Evolutionary conservation across 139 green algal species (phyloP), one percentile per base, ranked within the genome.

Genomic region (Chlamydomonas applanata): DNA sequence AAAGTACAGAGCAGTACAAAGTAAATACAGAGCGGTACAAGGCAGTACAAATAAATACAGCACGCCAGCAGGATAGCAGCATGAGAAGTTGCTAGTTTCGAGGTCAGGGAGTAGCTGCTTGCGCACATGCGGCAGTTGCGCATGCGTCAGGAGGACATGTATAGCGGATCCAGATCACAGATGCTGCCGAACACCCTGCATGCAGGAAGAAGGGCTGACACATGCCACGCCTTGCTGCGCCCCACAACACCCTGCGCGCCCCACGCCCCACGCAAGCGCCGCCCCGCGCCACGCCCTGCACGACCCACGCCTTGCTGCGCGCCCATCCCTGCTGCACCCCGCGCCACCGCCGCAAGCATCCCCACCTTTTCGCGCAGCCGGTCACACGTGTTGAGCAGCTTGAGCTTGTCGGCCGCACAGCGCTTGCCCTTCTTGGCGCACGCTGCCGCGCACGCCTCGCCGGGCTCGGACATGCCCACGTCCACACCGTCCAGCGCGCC

Each of bases 321-420:
- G 9, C 3, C 53, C 56, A 29, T 3, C n/a, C 16, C 29, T 72
- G 30, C 11, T 40, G 32, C 1, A 34, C 5, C 30, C 7, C 62
- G 2, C 46, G n/a, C 75, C 84, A 29, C 81, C 84, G 70, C 91
- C 89, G 65, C 87, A 91, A 32, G 54, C 71, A n/a, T n/a, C 20
- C 62, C 76, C 36, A 90, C 84, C 25, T 85, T 73, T 40, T 86
- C 78, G 3, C 91, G 73, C 69, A 95, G 74, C 5, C 70, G 53
- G 74, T 95, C 89, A 70, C 91, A 95, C 70, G 78, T 77, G 75
- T 93, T 92, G n/a, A 94, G 61, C 34, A 79, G 32, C 2, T 62
- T 30, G 34, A 94, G 69, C 35, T 90, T 75, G 1, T 78, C 60
- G 0, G 36, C 36, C 2, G 66, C 79, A 78, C 91, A 95, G 0